phyloP scores from a whole-genome alignment of 805 yeast genomes.

The Yamadazyma phyllophila region DNA sequence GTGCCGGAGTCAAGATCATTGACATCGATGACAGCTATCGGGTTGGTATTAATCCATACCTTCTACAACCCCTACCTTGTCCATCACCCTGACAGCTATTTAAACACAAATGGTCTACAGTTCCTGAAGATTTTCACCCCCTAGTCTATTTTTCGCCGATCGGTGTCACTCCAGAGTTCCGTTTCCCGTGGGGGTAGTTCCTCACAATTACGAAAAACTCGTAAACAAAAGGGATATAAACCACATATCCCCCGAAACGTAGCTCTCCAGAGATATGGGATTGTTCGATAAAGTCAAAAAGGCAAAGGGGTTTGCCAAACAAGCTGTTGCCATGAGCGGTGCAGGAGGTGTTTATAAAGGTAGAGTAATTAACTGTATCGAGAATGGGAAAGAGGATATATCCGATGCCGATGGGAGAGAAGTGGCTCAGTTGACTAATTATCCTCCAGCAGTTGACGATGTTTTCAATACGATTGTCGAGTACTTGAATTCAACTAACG shows the following conservation, averaged over 20 bases:
- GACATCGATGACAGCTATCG: no score
- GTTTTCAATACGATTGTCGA: not conserved
- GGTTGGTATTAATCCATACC: no score
- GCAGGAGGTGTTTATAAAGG: not conserved
- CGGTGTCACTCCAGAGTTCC: no score
- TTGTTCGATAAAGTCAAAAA: not conserved
- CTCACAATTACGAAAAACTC: not conserved
- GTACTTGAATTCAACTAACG: not conserved
- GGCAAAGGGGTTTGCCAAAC: slow-evolving; percentile 1
- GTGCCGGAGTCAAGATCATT: no score
- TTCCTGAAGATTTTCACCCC: no score
- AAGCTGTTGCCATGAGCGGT: not conserved
- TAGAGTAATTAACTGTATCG: not conserved
- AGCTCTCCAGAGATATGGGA: not conserved
- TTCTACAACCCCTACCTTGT: no score
- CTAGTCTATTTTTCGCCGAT: no score
- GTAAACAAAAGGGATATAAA: not conserved
- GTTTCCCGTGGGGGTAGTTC: no score
- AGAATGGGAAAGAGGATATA: not conserved
- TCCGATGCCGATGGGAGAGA: not conserved
- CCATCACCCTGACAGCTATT: no score
- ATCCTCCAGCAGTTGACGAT: not conserved
- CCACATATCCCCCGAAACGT: not conserved
- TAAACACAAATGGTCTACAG: no score
- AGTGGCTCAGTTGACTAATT: not conserved